Conservation (phyloP, 2,329 filamentous ascomycete species). For the Colletotrichum phormii region DNA sequence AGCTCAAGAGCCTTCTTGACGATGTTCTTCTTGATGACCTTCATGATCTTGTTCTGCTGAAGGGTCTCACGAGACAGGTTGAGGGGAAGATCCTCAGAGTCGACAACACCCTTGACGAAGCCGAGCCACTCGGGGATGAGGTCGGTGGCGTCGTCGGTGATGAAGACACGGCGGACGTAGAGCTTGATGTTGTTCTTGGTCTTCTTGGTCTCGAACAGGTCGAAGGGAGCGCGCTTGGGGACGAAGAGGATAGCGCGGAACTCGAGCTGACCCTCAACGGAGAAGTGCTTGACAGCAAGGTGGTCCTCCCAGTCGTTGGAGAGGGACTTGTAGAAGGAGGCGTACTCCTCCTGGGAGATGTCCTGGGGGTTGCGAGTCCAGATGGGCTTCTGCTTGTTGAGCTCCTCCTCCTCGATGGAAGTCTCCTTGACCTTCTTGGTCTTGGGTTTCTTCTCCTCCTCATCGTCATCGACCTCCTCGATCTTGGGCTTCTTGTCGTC, state of each 20-base stretch:
- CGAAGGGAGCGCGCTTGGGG: slow-evolving; percentile 98
- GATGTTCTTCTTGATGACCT: slow-evolving; percentile 99
- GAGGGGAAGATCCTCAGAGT: slow-evolving; percentile 98
- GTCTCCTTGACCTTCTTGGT: slow-evolving; percentile 99
- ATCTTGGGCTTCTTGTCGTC: slow-evolving; percentile 96
- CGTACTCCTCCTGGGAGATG: slow-evolving; percentile 96
- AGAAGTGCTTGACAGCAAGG: slow-evolving; percentile 99
- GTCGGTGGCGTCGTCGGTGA: slow-evolving; percentile 99
- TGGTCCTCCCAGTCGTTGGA: slow-evolving; percentile 99
- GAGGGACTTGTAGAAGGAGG: slow-evolving; percentile 99
- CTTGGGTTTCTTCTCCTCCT: slow-evolving; percentile 95
- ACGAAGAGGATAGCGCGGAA: slow-evolving; percentile 99
- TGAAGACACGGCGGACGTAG: slow-evolving; percentile 99
- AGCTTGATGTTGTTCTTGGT: slow-evolving; percentile 99
- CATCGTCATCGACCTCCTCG: slow-evolving; percentile 90
- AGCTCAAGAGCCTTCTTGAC: slow-evolving; percentile 99
- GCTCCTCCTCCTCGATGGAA: slow-evolving; percentile 98
- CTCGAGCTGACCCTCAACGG: slow-evolving; percentile 99
- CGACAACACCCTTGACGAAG: slow-evolving; percentile 99
- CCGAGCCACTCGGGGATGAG: slow-evolving; percentile 99
- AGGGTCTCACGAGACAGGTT: slow-evolving; percentile 99
- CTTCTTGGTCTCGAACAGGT: slow-evolving; percentile 99
- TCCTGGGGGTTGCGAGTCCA: slow-evolving; percentile 98
- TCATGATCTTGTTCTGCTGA: slow-evolving; percentile 99
- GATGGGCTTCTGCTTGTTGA: slow-evolving; percentile 99